Base-by-base conservation (phyloP, 208 protist genomes). In the Acanthamoeba triangularis region DNA sequence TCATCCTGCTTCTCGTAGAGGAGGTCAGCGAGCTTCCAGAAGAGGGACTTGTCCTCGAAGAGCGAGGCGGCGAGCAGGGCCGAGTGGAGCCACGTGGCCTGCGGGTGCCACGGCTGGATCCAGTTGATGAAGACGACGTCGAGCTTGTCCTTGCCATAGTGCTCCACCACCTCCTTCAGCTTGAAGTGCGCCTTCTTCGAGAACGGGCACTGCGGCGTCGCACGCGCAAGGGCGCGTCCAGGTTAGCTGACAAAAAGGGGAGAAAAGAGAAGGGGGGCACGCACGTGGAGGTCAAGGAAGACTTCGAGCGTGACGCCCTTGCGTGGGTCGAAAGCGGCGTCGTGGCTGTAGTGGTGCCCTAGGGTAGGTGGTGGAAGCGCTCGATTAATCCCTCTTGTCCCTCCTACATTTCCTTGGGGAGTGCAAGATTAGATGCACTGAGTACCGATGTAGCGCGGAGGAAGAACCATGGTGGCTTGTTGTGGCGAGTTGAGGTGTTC, bases 151-250 rank as follows among this genome's bases (percentile, higher is more conserved):
- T 92, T 74, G 85, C 85, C 85, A 41, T 92, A 92, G 59, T 92
- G 85, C 37, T 0, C 85, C 23, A 92, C 85, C 20, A 92, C 35
- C 35, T 92, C 85, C 85, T 92, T 92, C 56, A 92, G 85, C 59
- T 92, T 92, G 30, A 54, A 49, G 85, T 92, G 74, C 11, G 85
- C 85, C 63, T 92, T 92, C 85, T 92, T 92, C n/a, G 59, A 92
- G 63, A 92, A 92, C 3, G 85, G 85, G n/a, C 85, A 92, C 85
- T 92, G 85, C 25, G 8, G 37, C 37, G 37, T 41, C 1, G 37
- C 37, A 3, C 16, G 5, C 8, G 52, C 49, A 54, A 5, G 8
- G 13, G 8, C 49, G 49, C 49, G 37, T 3, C 37, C 3, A 3
- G 37, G 37, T 41, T 4, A 41, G 37, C 37, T 41, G 37, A 1